These are phyloP conservation scores for Cutaneotrichosporon daszewskae DNA, from an alignment of 1,284 basidiomycete genomes.

Conservation along the genomic window DNA sequence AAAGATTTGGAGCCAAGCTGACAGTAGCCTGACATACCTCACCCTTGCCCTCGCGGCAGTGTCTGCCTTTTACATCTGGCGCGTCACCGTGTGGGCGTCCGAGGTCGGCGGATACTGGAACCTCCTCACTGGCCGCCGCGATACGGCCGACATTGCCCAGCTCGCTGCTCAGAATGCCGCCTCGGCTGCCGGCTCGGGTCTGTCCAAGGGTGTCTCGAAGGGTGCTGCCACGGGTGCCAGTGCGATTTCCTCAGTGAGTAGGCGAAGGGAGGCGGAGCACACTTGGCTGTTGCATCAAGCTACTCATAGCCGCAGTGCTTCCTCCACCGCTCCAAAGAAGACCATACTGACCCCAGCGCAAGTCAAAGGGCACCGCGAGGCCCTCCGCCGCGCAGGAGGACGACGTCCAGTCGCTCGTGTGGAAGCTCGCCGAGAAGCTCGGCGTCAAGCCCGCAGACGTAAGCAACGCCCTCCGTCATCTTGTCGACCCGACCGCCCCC, in stretches of 20 bases:
- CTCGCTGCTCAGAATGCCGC: constrained; percentile 12
- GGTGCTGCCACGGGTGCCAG: background rate
- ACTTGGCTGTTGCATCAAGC: too few species aligned
- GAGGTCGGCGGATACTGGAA: constrained; percentile 47
- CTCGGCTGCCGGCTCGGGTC: too few species aligned
- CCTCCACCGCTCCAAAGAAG: too few species aligned
- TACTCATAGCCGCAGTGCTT: too few species aligned
- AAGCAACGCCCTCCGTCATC: constrained; percentile 40
- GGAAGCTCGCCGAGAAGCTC: constrained; percentile 38
- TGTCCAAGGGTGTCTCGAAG: too few species aligned
- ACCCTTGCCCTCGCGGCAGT: constrained; percentile 32
- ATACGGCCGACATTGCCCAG: constrained; percentile 13
- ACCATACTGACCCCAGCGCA: too few species aligned
- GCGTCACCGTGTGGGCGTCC: constrained; percentile 42
- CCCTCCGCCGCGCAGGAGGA: too few species aligned
- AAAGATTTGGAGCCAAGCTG: background rate
- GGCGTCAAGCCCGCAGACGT: constrained; percentile 46
- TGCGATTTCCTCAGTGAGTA: background rate
- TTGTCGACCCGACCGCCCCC: constrained; percentile 44
- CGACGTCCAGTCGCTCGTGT: constrained; percentile 42
- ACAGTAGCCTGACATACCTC: constrained; percentile 42
- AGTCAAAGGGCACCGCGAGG: too few species aligned
- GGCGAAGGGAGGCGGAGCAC: background rate
- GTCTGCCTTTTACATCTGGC: constrained; percentile 43
- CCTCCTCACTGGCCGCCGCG: constrained; percentile 37